Evolutionary conservation across 306 rosid species (phyloP), one percentile per base, ranked within the genome.

Genomic region (Hylodesmum podocarpum): DNA sequence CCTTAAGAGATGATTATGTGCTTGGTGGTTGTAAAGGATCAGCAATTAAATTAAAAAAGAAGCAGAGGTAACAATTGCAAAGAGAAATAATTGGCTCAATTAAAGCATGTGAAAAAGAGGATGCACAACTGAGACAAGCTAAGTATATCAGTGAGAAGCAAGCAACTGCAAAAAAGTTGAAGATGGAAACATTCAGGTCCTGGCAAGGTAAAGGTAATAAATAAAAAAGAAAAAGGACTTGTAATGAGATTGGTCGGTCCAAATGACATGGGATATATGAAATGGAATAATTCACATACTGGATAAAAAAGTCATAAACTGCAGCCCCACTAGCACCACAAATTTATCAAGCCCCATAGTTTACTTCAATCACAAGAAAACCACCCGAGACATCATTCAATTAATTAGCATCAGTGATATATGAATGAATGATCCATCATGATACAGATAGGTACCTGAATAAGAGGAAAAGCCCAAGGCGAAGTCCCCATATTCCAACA

Each of bases 401-500:
- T 24, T 57, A 4, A 34, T 41, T 70, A 63, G 27, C 44, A 3
- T 57, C 13, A 59, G 14, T 47, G 28, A 51, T 51, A 51, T 62
- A 54, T 71, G 7, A 9, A 54, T 71, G 7, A 9, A n/a, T 16
- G 21, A 18, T 19, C 44, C 37, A 33, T 4, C 53, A 46, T 46
- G 6, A 15, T 44, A n/a, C 58, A 43, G 0, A 28, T 15, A 24
- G 54, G 24, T 82, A 92, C 98, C 98, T 95, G 83, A 82, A 68
- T 58, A 95, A 73, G 67, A 95, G 89, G 83, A 95, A 95, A 77
- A 88, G 34, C 12, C 25, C 92, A 16, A 95, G 89, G 67, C 99
- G 99, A 73, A 95, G 83, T 75, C 96, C 98, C 99, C 99, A 95
- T 86, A 82, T 11, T 57, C 86, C 84, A 40, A 95, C 99, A 80